Evolutionary conservation across 192 early-diverging fungal genomes (phyloP).

Genomic region (Coemansia sp.): DNA sequence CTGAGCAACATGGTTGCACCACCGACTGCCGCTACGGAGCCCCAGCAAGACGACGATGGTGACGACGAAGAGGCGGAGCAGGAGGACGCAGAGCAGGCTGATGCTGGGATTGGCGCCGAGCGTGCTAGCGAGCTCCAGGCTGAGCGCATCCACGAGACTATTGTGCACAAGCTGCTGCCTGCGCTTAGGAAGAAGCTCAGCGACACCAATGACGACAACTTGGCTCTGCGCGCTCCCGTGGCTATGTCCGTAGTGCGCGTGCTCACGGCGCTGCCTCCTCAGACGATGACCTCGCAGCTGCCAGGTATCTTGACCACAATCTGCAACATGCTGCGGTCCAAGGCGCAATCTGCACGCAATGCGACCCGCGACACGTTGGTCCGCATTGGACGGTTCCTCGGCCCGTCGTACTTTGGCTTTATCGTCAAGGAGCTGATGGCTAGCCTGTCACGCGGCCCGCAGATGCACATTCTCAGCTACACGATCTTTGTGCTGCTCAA

Average conservation of each 20-base stretch:
- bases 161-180: conserved; percentile 80
- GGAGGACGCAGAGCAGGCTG: conserved; percentile 30
- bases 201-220: conserved; percentile 69
- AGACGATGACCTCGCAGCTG: conserved; percentile 74
- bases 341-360: conserved; percentile 80
- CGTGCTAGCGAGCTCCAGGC: conserved; percentile 3
- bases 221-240: conserved; percentile 80
- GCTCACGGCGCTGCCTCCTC: conserved; percentile 75
- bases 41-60: conserved; percentile 34
- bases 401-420: conserved; percentile 81
- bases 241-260: conserved; percentile 82
- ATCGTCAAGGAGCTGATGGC: conserved; percentile 81
- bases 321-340: conserved; percentile 80
- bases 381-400: conserved; percentile 82
- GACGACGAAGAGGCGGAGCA: conserved; percentile 39
- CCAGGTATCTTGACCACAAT: conserved; percentile 85
- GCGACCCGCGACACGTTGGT: conserved; percentile 80
- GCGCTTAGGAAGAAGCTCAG: conserved; percentile 74
- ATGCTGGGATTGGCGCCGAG: conserved; percentile 7
- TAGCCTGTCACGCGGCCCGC: conserved; percentile 79
- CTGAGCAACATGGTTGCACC: conserved; percentile 16
- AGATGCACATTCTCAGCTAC: conserved; percentile 93
- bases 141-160: conserved; percentile 66
- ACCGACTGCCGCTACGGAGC: not conserved
- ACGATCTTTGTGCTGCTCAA: conserved; percentile 84